These are phyloP conservation scores for Anisodus acutangulus DNA, from an alignment of 257 asterid species.

Conservation along the genomic window DNA sequence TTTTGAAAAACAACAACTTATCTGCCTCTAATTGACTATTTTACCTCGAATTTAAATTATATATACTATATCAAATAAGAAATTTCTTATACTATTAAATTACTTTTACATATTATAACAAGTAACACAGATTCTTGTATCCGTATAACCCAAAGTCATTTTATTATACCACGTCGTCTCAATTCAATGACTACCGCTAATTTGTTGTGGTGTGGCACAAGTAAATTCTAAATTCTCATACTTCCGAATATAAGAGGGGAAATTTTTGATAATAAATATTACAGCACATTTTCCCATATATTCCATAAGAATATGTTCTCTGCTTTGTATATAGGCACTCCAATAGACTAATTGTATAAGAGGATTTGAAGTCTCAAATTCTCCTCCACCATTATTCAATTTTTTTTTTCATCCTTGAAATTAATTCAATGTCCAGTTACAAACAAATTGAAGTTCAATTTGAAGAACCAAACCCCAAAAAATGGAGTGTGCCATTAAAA, in stretches of 20 bases:
- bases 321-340: slow-evolving; percentile 21
- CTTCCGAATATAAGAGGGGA: neutral
- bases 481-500: slow-evolving; percentile 75
- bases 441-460: slow-evolving; percentile 53
- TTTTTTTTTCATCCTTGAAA: too few species aligned
- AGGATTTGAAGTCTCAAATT: slow-evolving; percentile 10
- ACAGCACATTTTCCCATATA: slow-evolving; percentile 38
- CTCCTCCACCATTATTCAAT: slow-evolving; percentile 17
- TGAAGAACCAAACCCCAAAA: slow-evolving; percentile 56
- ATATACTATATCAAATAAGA: too few species aligned
- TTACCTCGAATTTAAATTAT: too few species aligned
- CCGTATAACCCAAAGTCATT: neutral
- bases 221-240: slow-evolving; percentile 3
- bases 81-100: too few species aligned
- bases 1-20: too few species aligned
- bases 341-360: neutral
- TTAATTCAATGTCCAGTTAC: slow-evolving; percentile 43
- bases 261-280: slow-evolving; percentile 37
- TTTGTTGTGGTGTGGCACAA: neutral
- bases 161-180: neutral
- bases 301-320: slow-evolving; percentile 57
- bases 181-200: neutral
- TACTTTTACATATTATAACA: too few species aligned
- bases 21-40: too few species aligned
- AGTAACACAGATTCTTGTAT: too few species aligned